Evolutionary conservation across 306 rosid species (phyloP), one percentile per base, ranked within the genome.

Genomic region (Oxytropis ochrocephala): DNA sequence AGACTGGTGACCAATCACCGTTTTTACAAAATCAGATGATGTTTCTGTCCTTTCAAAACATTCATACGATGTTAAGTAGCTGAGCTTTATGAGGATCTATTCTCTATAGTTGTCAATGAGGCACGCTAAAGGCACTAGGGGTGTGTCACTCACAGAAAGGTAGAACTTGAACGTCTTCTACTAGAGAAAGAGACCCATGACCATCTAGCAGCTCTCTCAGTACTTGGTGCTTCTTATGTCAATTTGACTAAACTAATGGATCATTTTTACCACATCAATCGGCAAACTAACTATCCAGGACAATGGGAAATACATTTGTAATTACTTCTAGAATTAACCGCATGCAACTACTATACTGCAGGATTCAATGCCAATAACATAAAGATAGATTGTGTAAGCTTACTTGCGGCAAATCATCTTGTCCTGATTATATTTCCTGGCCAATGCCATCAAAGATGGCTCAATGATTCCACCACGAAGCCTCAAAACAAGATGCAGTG

Each of bases 391-490:
- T 1, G 6, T n/a, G 12, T 6, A 11, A 72, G 79, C 98, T 70
- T 80, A 93, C 98, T 94, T 94, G 89, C 98, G 97, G 81, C 98
- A 94, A 55, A 94, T 94, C 72, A 58, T 94, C 85, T 94, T 94
- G 19, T 94, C 98, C 73, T 94, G 98, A 53, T 94, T 94, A 42
- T 90, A 94, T 21, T 94, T 94, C 85, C 98, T 84, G 48, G 98
- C 98, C 90, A 94, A 80, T 8, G 97, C 97, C 98, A 94, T 94
- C 80, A 94, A 67, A 48, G 98, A 94, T 0, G 98, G 98, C 88
- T 94, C 97, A 43, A 94, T 94, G 42, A 94, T 94, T 3, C 98
- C 98, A 82, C 98, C 97, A 59, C 98, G 96, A 52, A 94, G 98
- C 97, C 98, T 94, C 79, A 94, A 79, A 72, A 94, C 98, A 84